Conservation (phyloP, 176 grass and related monocot species). For the Microstegium vimineum region DNA sequence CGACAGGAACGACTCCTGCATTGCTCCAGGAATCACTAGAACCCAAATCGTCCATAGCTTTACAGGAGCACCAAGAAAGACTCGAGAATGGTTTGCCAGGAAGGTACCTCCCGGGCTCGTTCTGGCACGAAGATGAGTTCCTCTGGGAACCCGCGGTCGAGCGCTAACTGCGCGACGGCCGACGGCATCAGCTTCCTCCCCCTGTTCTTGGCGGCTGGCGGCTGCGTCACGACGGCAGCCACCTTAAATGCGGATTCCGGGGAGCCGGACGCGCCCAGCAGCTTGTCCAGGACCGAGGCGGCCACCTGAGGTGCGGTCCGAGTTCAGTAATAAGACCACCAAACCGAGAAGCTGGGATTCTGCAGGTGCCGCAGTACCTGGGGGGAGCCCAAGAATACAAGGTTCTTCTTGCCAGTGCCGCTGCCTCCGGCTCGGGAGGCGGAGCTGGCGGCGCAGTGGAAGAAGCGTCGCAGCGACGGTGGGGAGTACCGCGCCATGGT, state of each 20-base stretch:
- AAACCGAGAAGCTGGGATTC: slow-evolving; percentile 1
- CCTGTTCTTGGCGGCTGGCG: slow-evolving; percentile 54
- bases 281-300: slow-evolving; percentile 61
- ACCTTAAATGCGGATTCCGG: slow-evolving; percentile 56
- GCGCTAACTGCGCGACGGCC: slow-evolving; percentile 57
- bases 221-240: slow-evolving; percentile 75
- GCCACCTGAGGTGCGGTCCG: slow-evolving; percentile 43
- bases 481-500: slow-evolving; percentile 38
- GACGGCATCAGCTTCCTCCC: slow-evolving; percentile 76
- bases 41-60: background rate
- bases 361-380: slow-evolving; percentile 29
- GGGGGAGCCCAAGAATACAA: slow-evolving; percentile 72
- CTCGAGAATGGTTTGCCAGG: background rate
- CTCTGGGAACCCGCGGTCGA: slow-evolving; percentile 61
- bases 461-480: slow-evolving; percentile 54
- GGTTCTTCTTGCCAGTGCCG: slow-evolving; percentile 40
- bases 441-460: slow-evolving; percentile 29
- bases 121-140: slow-evolving; percentile 80
- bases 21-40: slow-evolving; percentile 16
- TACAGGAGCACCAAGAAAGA: background rate
- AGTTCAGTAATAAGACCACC: background rate
- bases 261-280: slow-evolving; percentile 52
- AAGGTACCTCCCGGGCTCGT: slow-evolving; percentile 50
- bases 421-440: background rate
- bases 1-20: slow-evolving; percentile 67